Base-by-base conservation (phyloP, 1,284 basidiomycete genomes). In the Irpex rosettiformis region DNA sequence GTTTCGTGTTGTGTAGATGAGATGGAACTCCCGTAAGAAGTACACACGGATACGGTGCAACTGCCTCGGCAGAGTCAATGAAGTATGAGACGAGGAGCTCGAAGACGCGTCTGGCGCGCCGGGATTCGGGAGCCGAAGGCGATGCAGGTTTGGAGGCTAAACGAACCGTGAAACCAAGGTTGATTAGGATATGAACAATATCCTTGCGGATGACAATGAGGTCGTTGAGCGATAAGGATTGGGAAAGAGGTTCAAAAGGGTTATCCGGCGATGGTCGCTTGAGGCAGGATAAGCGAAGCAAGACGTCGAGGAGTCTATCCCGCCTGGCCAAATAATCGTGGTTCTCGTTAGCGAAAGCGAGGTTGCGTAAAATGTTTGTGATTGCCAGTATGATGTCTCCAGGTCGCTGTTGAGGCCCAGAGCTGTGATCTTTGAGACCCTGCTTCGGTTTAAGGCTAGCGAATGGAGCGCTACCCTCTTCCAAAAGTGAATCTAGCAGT, bases 341-440 rank as follows among this genome's bases (percentile, higher is more conserved):
- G 67, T 97, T 98, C 59, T 95, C 90, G 3, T 77, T 76, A 61
- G 89, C 77, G 56, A 85, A 77, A 5, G 93, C 86, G 62, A 97
- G 80, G 74, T 97, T 98, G 53, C 94, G 90, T 54, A 98, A 75
- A 64, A 98, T 87, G 68, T 92, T 94, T 52, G 89, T 72, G 45
- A 91, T 79, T 1, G 87, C 77, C 28, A 94, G 78, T 45, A 96
- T 79, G 54, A 88, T 73, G 59, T 90, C 88, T 25, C 80, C 86
- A 28, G 84, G 82, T n/a, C 84, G 82, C 64, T 83, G 86, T 49
- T 77, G 75, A 4, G 81, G 85, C 30, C 82, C 86, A 25, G 70
- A 61, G 28, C 71, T 70, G 37, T 72, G 69, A 60, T 82, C 77
- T 65, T 79, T 82, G 49, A 71, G 69, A 18, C 80, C 81, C 66